Percentiles rank a stretch among this genome's conserved stretches.
Evolutionary conservation across 352 stramenopile genomes (phyloP).

Genomic region (Blastocystis sp.): DNA sequence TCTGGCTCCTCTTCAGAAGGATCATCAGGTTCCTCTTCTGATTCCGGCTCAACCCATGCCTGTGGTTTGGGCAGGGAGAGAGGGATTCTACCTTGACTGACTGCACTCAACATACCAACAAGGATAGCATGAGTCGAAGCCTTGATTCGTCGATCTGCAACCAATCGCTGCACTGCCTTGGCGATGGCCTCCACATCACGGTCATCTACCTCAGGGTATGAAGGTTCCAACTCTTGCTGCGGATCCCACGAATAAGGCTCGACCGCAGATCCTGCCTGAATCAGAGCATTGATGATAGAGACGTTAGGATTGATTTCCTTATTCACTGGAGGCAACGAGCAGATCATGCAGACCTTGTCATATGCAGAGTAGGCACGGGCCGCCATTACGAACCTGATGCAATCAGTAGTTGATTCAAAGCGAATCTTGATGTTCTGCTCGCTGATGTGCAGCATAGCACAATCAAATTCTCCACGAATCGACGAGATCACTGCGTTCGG

Average conservation of each 20-base stretch:
- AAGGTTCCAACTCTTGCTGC: neutral
- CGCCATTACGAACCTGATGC: neutral
- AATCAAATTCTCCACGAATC: neutral
- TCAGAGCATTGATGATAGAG: slow-evolving; percentile 10
- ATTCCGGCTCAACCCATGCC: slow-evolving; percentile 42
- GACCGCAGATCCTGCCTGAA: slow-evolving; percentile 10
- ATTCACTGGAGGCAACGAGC: slow-evolving; percentile 34
- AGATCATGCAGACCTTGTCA: slow-evolving; percentile 56
- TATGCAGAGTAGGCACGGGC: slow-evolving; percentile 47
- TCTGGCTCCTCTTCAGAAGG: neutral
- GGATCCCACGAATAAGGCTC: slow-evolving; percentile 23
- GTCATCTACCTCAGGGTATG: slow-evolving; percentile 6
- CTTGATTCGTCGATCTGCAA: slow-evolving; percentile 10
- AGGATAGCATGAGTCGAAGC: slow-evolving; percentile 9
- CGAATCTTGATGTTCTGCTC: neutral
- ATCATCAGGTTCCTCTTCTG: slow-evolving; percentile 47
- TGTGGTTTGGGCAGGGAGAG: slow-evolving; percentile 11
- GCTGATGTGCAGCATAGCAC: neutral
- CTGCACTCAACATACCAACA: slow-evolving; percentile 14
- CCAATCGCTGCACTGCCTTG: neutral
- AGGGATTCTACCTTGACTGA: slow-evolving; percentile 5
- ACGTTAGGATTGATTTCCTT: slow-evolving; percentile 42
- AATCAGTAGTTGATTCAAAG: slow-evolving; percentile 3
- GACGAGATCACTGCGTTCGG: neutral
- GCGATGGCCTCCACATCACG: neutral